Evolutionary conservation across 495 filamentous ascomycete genomes (phyloP), one percentile per base, ranked within the genome.

Genomic region (Hyaloscypha bicolor): DNA sequence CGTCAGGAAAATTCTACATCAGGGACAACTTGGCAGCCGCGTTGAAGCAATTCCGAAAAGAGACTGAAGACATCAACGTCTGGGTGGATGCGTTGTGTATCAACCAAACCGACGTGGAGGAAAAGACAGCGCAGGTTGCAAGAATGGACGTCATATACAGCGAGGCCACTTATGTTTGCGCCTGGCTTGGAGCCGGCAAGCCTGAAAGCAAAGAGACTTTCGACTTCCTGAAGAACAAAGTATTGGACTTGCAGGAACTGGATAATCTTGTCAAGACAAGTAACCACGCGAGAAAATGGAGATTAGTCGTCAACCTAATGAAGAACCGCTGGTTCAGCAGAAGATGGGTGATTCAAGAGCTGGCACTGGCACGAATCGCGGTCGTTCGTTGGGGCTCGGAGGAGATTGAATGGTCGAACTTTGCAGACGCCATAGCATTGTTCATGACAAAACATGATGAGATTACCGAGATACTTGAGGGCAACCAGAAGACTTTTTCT

Each of bases 271-370:
- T 68, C 2, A 29, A 39, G 48, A 67, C 65, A 9, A 51, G 63
- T 6, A 52, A 60, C 9, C 45, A 64, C 30, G 57, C 63, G 11
- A 35, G 63, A n/a, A 65, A 76, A 62, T 76, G 74, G 75, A 39
- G 31, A 12, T 69, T 73, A 3, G 55, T 78, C 9, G 45, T 73
- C 48, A 33, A 58, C 39, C 61, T 79, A 0, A 77, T 79, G 76
- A 73, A 70, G 30, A 58, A 73, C 6, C 53, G 37, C 2, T 78
- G 76, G 76, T 79, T 79, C 32, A 72, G 67, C 12, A 70, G 77
- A 2, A 69, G 76, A 1, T 79, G 77, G 77, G 74, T 78, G 11
- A 65, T 79, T 6, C 77, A 80, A 64, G 79, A 80, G 55, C 73
- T 79, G 16, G 75, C 77, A 4, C 60, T 79, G 35, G 74, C 79